These are phyloP conservation scores for Arthroderma sp. DNA, from an alignment of 2,329 filamentous ascomycete genomes.

Conservation along the genomic window DNA sequence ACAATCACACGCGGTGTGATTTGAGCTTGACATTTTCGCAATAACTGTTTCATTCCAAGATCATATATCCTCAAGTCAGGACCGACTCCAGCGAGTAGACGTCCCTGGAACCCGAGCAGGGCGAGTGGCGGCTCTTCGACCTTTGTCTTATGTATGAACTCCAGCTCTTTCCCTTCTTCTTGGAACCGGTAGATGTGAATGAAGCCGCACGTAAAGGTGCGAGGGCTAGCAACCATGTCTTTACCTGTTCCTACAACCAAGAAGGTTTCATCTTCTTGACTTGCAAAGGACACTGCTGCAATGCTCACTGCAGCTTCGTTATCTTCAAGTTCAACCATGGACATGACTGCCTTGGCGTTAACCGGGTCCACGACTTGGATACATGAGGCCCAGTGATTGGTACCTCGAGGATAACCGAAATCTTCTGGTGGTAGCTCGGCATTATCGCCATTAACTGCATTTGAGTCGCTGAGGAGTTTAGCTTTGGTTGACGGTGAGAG, in stretches of 20 bases:
- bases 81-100: constrained; percentile 73
- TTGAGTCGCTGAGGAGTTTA: constrained; percentile 61
- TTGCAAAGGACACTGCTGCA: constrained; percentile 72
- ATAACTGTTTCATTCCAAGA: constrained; percentile 78
- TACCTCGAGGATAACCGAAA: constrained; percentile 77
- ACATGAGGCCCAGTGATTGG: constrained; percentile 87
- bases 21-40: constrained; percentile 79
- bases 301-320: constrained; percentile 88
- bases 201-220: constrained; percentile 64
- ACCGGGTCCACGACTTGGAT: constrained; percentile 84
- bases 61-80: constrained; percentile 78
- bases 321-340: constrained; percentile 68
- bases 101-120: constrained; percentile 85
- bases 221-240: constrained; percentile 68
- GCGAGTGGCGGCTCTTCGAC: constrained; percentile 80
- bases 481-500: constrained; percentile 65
- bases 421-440: constrained; percentile 61
- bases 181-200: constrained; percentile 88
- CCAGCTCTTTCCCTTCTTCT: constrained; percentile 72
- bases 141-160: constrained; percentile 94
- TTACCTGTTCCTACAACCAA: constrained; percentile 91
- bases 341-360: constrained; percentile 58
- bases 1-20: constrained; percentile 74
- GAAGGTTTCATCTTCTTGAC: constrained; percentile 78
- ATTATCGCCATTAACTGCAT: constrained; percentile 59